Conservation (phyloP, 2,329 filamentous ascomycete genomes). For the Aspergillus sp. region DNA sequence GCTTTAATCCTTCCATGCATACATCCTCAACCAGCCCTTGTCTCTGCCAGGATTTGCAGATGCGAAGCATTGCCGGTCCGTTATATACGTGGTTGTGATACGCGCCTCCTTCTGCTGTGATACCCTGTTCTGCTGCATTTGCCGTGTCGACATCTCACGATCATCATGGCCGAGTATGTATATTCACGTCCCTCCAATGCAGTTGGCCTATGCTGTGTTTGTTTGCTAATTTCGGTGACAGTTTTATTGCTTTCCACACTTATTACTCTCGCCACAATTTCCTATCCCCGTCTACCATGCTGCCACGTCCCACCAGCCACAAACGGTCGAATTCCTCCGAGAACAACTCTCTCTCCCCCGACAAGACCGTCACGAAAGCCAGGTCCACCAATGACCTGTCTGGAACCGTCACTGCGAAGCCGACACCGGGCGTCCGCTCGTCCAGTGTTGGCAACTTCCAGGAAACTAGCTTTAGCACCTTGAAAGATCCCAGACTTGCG, state of each 20-base stretch:
- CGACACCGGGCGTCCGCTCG: conserved; percentile 23
- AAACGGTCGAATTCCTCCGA: conserved; percentile 42
- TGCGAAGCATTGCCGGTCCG: conserved; percentile 16
- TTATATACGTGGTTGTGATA: conserved; percentile 22
- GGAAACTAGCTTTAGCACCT: conserved; percentile 48
- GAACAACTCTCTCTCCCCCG: conserved; percentile 36
- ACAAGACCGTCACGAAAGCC: conserved; percentile 44
- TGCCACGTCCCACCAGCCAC: conserved; percentile 37
- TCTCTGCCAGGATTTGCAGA: conserved; percentile 14
- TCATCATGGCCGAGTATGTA: conserved; percentile 45
- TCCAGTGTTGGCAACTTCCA: conserved; percentile 34
- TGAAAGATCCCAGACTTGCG: conserved; percentile 47
- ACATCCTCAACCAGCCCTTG: conserved; percentile 17
- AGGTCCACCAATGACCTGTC: conserved; percentile 47
- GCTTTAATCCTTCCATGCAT: conserved; percentile 21
- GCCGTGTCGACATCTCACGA: conserved; percentile 13
- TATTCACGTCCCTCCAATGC: not conserved
- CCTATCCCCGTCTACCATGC: conserved; percentile 41
- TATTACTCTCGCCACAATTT: conserved; percentile 38
- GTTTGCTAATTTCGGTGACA: conserved; percentile 24
- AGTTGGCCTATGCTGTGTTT: not conserved
- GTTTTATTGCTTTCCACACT: conserved; percentile 43
- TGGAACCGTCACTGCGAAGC: conserved; percentile 34
- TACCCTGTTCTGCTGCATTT: conserved; percentile 23
- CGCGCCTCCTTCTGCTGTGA: conserved; percentile 14